Percentiles rank a stretch among this genome's conserved stretches.
These are phyloP conservation scores for Mucor piriformis DNA, from an alignment of 371 early-diverging fungal species.

Conservation along the genomic window DNA sequence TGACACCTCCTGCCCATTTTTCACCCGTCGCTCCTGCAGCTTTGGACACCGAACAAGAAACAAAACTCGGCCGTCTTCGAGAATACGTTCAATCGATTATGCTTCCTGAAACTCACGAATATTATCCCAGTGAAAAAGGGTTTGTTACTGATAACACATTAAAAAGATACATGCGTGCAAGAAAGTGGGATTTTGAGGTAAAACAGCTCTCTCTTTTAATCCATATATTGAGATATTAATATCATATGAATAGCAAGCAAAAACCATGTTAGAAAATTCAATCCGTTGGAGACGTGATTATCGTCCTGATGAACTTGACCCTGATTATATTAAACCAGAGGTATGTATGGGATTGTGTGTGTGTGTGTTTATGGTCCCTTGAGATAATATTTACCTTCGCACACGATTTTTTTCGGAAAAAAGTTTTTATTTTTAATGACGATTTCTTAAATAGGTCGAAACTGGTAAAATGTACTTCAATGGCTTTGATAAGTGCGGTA, in stretches of 20 bases:
- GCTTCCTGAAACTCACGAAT: conserved; percentile 52
- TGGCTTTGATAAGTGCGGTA: conserved; percentile 75
- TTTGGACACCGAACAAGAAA: conserved; percentile 48
- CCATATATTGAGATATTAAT: not conserved
- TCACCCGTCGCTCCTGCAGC: conserved; percentile 27
- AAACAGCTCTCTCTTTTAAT: not conserved
- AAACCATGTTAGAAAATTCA: conserved; percentile 66
- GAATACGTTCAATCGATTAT: conserved; percentile 53
- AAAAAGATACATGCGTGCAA: conserved; percentile 77
- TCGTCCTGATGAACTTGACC: conserved; percentile 72
- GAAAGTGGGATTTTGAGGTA: conserved; percentile 70
- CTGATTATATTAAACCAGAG: conserved; percentile 76
- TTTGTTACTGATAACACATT: conserved; percentile 63
- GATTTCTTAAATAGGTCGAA: conserved; percentile 46
- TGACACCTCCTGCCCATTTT: conserved; percentile 33
- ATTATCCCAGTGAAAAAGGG: conserved; percentile 51
- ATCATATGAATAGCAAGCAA: conserved; percentile 44
- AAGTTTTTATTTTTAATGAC: conserved; percentile 5
- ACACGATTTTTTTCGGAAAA: not conserved
- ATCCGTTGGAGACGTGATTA: conserved; percentile 79
- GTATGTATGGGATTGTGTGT: conserved; percentile 21
- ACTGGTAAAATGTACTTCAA: conserved; percentile 84
- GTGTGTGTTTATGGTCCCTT: too few relatives aligned
- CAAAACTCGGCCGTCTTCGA: conserved; percentile 48
- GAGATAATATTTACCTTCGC: not conserved